Base-by-base conservation (phyloP, 2,329 filamentous ascomycete genomes). In the Penicillium sp. region DNA sequence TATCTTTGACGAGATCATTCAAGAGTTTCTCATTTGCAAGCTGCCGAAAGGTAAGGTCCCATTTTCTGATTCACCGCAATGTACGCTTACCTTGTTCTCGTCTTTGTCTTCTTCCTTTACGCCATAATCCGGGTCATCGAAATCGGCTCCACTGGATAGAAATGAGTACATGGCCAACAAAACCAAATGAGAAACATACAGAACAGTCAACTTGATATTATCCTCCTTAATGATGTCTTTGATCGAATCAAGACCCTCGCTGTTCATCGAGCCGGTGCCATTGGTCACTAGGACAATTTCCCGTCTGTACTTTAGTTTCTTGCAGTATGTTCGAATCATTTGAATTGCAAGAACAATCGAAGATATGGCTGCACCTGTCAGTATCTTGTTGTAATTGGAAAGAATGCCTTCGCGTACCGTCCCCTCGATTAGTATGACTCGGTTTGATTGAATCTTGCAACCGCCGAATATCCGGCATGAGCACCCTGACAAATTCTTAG, bases 101-200 rank as follows among this genome's bases (percentile, higher is more conserved):
- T 81, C 68, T 60, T 98, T 98, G 48, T 84, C 77, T 61, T 95
- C 88, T 66, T 96, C 90, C 61, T 94, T 94, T 59, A 86, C 85
- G 28, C 89, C 89, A 57, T 83, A 95, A 2, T 94, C 88, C 1
- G 78, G 60, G 60, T 95, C 88, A 58, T 98, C 88, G 62, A 98
- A 96, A 60, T 98, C 92, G 12, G 94, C 78, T 10, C 92, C 92
- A 37, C 84, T 89, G 41, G 3, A 29, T 14, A 18, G 60, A 67
- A 59, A 30, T 30, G 9, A 20, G 17, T 15, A 3, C 1, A 12
- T 5, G 2, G 4, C 1, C 6, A 18, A 2, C 44, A 22, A 48
- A 30, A 18, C 30, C 11, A n/a, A 16, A 4, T n/a, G n/a, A 17
- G 13, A 9, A 18, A 74, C 83, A 63, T 63, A 88, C 82, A 96